Conservation (phyloP, 2,329 filamentous ascomycete genomes). For the Hymenoscyphus linearis region DNA sequence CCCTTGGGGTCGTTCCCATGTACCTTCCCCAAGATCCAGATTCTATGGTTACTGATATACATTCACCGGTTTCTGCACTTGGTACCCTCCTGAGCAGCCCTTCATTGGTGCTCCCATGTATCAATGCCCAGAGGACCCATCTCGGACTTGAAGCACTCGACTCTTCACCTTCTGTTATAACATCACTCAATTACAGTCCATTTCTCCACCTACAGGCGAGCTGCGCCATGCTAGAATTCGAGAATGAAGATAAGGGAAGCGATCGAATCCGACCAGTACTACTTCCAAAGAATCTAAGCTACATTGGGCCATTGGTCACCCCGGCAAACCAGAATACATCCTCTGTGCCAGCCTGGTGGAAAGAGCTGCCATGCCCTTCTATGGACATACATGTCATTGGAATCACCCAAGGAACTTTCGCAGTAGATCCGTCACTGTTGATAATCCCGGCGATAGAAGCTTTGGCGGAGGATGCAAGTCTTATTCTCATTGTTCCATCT, state of each 20-base stretch:
- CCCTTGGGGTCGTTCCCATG: neutral
- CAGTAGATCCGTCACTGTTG: neutral
- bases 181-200: neutral
- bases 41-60: neutral
- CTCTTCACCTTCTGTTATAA: neutral
- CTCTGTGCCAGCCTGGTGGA: neutral
- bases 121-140: neutral
- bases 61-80: neutral
- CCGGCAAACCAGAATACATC: neutral
- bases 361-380: neutral
- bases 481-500: neutral
- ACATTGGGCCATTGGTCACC: neutral
- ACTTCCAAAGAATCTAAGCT: neutral
- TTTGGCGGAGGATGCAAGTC: neutral
- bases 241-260: neutral
- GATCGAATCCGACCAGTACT: neutral
- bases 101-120: neutral
- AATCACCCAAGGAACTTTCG: neutral
- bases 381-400: neutral
- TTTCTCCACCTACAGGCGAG: neutral
- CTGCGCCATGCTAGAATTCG: neutral
- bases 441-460: neutral
- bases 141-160: neutral
- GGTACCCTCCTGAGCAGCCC: neutral
- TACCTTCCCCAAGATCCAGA: neutral